phyloP scores from a whole-genome alignment of 2,329 filamentous ascomycete species.

The Trichophyton rubrum region DNA sequence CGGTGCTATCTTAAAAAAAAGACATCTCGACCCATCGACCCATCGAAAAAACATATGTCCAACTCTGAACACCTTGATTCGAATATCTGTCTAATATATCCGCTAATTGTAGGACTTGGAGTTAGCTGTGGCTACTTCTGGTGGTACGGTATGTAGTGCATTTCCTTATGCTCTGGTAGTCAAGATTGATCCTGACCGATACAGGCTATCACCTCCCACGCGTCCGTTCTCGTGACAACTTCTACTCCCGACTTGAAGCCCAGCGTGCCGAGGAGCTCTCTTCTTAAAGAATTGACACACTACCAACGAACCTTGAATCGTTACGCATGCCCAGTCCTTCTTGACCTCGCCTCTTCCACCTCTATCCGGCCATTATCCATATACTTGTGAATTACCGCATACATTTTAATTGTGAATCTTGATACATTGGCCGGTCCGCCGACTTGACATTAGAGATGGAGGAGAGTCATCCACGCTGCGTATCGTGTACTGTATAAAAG shows the following conservation, averaged over 20 bases:
- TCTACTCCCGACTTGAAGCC: slow-evolving; percentile 52
- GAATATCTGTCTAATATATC: background rate
- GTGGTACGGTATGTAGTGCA: slow-evolving; percentile 48
- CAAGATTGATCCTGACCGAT: background rate
- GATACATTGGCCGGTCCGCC: background rate
- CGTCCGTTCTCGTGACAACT: slow-evolving; percentile 50
- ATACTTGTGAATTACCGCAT: background rate
- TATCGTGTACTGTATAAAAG: background rate
- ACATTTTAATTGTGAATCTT: background rate
- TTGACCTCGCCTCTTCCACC: background rate
- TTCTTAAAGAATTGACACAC: background rate
- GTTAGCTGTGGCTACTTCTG: slow-evolving; percentile 51
- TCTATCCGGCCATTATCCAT: background rate
- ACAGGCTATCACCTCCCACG: slow-evolving; percentile 52
- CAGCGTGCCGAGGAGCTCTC: slow-evolving; percentile 36
- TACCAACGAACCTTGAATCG: background rate
- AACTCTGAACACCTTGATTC: background rate
- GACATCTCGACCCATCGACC: background rate
- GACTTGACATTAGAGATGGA: background rate
- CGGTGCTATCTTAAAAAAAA: background rate
- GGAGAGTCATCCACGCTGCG: background rate
- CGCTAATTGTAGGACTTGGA: slow-evolving; percentile 42
- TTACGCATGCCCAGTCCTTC: background rate
- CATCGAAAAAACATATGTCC: background rate
- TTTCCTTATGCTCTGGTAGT: background rate